Conservation (phyloP, 345 rosid genomes). For the Arabis hirsuta region DNA sequence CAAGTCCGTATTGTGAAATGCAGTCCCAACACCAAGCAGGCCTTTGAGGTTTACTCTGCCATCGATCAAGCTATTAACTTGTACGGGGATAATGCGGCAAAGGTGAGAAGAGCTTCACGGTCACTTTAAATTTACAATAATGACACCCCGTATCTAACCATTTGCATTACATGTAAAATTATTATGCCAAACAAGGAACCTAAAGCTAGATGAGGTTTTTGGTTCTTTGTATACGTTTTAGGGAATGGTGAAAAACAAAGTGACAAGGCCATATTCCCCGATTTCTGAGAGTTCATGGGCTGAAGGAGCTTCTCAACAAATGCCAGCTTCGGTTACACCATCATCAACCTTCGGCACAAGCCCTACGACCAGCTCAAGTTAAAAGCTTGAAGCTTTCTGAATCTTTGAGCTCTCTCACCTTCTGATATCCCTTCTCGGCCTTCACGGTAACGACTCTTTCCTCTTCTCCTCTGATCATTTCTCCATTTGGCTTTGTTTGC, state of each 20-base stretch:
- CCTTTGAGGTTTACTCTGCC: constrained; percentile 68
- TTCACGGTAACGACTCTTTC: constrained; percentile 26
- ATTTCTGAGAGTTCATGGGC: constrained; percentile 54
- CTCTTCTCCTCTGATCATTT: not conserved
- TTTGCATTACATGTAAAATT: not conserved
- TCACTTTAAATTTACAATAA: not conserved
- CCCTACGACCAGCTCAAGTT: constrained; percentile 37
- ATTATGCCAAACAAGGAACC: constrained; percentile 20
- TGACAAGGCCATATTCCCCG: constrained; percentile 85
- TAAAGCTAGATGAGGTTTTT: not conserved
- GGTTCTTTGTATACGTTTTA: constrained; percentile 36
- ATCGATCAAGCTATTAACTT: constrained; percentile 70
- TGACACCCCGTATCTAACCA: not conserved
- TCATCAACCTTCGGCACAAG: constrained; percentile 68
- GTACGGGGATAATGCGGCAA: constrained; percentile 57
- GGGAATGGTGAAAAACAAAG: constrained; percentile 77
- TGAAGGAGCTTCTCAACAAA: constrained; percentile 64
- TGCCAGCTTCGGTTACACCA: constrained; percentile 51
- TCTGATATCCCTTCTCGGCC: not conserved
- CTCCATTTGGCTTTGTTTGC: not conserved
- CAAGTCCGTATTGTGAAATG: constrained; percentile 79
- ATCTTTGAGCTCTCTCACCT: constrained; percentile 24
- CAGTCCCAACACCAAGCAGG: constrained; percentile 70
- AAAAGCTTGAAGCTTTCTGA: constrained; percentile 6
- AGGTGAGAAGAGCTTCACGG: constrained; percentile 54